Evolutionary conservation across 495 filamentous ascomycete genomes (phyloP), one percentile per base, ranked within the genome.

Genomic region (Aspergillus diversus): DNA sequence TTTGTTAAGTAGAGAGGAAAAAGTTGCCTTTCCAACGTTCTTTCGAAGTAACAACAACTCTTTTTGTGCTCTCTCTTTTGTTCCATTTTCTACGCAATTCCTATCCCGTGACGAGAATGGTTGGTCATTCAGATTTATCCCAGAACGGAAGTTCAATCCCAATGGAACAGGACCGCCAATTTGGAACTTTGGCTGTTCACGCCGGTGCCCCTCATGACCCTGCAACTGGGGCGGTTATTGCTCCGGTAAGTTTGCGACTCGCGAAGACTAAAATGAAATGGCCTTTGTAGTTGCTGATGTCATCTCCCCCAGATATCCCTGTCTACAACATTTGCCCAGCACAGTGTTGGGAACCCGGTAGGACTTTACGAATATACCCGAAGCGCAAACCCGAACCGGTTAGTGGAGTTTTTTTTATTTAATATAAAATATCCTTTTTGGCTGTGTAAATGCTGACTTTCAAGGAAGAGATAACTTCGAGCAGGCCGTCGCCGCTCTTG

Each of bases 131-230:
- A 55, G 51, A 64, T 66, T 55, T 60, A 52, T 61, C 50, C 54
- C 56, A 75, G 61, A 73, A 74, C 57, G 65, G 64, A 21, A 51
- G 47, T 15, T 65, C 69, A 52, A 52, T 67, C 27, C 52, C 68
- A 57, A 27, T 27, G 21, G 57, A 21, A 12, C 85, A 87, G 58
- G 75, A 85, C 32, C 86, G 89, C 69, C 81, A 84, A 27, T 99
- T 99, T 76, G 95, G 91, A 21, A 99, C 95, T 34, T 82, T 95
- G 32, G 95, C 95, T 49, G 95, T 99, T 12, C 95, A 99, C 77
- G 92, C 94, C 57, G 95, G 95, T 49, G 78, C 92, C 48, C 91
- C 89, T 66, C 91, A 96, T 74, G 95, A 99, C 79, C 90, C 92
- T 43, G 79, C 81, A 9, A 99, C 94, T 32, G 95, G 95, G 60